Evolutionary conservation across 1,284 basidiomycete genomes (phyloP).

Genomic region (Melampsora abietis-canadensis): DNA sequence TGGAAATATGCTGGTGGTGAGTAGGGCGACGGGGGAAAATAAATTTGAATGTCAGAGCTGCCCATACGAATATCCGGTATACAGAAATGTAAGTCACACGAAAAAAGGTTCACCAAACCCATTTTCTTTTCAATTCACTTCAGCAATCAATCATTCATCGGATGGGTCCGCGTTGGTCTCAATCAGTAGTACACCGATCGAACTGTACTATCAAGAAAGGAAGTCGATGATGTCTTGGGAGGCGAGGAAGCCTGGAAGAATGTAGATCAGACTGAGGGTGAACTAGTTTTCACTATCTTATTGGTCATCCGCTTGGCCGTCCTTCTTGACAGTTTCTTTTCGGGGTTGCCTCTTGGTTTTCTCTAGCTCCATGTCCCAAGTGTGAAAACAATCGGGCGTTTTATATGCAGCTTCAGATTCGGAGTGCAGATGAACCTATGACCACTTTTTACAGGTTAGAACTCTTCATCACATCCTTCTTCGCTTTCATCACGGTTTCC

Average conservation of each 20-base stretch:
- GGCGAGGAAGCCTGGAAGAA: conserved; percentile 93
- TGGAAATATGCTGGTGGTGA: conserved; percentile 80
- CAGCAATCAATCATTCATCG: conserved; percentile 4
- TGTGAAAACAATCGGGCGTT: conserved; percentile 86
- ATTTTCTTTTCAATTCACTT: not conserved
- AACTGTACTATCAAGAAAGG: conserved; percentile 75
- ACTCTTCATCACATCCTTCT: not conserved
- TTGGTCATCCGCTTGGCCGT: not conserved
- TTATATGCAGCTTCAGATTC: conserved; percentile 92
- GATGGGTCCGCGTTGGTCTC: conserved; percentile 4
- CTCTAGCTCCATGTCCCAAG: conserved; percentile 74
- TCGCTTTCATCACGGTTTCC: not conserved
- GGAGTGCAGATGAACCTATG: conserved; percentile 94
- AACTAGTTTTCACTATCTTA: conserved; percentile 47
- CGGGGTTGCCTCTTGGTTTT: not conserved
- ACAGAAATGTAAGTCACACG: conserved; percentile 63
- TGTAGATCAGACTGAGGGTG: conserved; percentile 81
- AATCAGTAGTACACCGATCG: conserved; percentile 69
- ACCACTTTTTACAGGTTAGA: conserved; percentile 73
- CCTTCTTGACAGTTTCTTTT: not conserved
- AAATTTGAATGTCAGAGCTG: conserved; percentile 93
- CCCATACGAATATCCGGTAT: conserved; percentile 89
- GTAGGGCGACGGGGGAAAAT: conserved; percentile 60
- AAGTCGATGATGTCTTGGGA: conserved; percentile 88
- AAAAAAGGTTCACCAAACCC: not conserved